phyloP scores from a whole-genome alignment of 1,284 basidiomycete species.

The Meripilus lineatus region DNA sequence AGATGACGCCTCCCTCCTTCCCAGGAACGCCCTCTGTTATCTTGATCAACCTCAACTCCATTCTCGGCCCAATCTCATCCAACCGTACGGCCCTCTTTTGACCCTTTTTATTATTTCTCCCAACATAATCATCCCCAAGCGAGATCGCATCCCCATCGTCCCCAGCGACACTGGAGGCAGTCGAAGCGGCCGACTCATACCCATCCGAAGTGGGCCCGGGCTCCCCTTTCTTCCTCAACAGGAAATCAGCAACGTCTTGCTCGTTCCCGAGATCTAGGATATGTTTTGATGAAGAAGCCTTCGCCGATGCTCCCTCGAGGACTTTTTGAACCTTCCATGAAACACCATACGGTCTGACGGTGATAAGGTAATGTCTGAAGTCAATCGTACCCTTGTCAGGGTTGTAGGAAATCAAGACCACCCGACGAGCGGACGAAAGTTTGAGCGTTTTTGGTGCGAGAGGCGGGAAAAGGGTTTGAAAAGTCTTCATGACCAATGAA shows the following conservation, averaged over 20 bases:
- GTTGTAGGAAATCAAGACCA: slow-evolving; percentile 93
- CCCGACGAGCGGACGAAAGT: slow-evolving; percentile 81
- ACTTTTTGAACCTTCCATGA: slow-evolving; percentile 89
- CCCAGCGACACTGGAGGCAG: slow-evolving; percentile 74
- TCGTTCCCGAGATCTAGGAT: slow-evolving; percentile 84
- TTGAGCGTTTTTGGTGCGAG: slow-evolving; percentile 77
- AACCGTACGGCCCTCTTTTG: slow-evolving; percentile 87
- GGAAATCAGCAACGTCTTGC: slow-evolving; percentile 94
- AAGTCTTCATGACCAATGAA: slow-evolving; percentile 76
- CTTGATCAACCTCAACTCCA: slow-evolving; percentile 93
- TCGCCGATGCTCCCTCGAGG: slow-evolving; percentile 61
- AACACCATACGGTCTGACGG: slow-evolving; percentile 92
- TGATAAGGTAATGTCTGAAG: slow-evolving; percentile 93
- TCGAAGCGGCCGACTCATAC: slow-evolving; percentile 79
- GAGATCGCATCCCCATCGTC: slow-evolving; percentile 80
- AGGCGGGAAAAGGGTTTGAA: slow-evolving; percentile 85
- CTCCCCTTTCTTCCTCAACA: slow-evolving; percentile 72
- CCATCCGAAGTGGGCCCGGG: slow-evolving; percentile 67
- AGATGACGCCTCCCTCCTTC: slow-evolving; percentile 84
- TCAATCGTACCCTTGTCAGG: slow-evolving; percentile 84
- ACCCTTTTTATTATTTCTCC: slow-evolving; percentile 89
- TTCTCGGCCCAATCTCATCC: slow-evolving; percentile 92
- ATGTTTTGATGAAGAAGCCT: slow-evolving; percentile 34
- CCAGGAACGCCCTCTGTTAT: slow-evolving; percentile 93
- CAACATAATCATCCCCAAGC: slow-evolving; percentile 90